Conservation (phyloP, 345 rosid species). For the Viola odorata region DNA sequence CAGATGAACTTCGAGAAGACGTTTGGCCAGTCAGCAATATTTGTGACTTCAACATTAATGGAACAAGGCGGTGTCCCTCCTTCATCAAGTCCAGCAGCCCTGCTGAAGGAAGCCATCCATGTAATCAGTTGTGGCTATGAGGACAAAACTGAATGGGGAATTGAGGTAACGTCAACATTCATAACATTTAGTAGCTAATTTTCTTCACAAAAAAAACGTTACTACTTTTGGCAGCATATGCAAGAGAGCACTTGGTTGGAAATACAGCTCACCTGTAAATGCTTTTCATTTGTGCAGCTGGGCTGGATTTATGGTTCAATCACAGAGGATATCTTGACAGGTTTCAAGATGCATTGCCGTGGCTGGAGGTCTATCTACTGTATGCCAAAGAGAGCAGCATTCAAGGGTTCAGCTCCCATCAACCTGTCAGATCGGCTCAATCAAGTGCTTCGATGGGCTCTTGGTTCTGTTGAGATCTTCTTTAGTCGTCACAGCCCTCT, state of each 20-base stretch:
- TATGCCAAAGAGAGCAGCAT: conserved; percentile 87
- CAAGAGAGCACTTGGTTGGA: neutral
- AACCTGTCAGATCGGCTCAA: conserved; percentile 91
- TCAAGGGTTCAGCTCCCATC: conserved; percentile 97
- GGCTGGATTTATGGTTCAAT: conserved; percentile 99
- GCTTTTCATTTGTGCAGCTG: conserved; percentile 43
- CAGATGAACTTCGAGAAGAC: conserved; percentile 90
- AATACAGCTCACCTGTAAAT: conserved; percentile 11
- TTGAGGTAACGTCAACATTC: conserved; percentile 51
- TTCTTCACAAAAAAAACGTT: no score
- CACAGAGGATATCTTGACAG: conserved; percentile 93
- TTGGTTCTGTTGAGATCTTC: conserved; percentile 98
- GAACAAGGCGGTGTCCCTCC: conserved; percentile 97
- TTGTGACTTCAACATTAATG: conserved; percentile 90
- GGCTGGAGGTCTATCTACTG: conserved; percentile 99
- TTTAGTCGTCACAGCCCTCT: conserved; percentile 89
- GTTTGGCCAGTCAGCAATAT: conserved; percentile 88
- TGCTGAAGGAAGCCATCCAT: conserved; percentile 96
- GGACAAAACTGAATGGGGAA: conserved; percentile 99
- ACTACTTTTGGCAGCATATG: neutral
- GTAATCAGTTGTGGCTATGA: conserved; percentile 96
- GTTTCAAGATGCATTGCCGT: conserved; percentile 98
- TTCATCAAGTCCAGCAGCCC: conserved; percentile 90
- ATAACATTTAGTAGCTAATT: no score
- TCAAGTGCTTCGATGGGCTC: conserved; percentile 98